Percentiles rank a stretch among this genome's conserved stretches.
Evolutionary conservation across 106 monocot genomes (phyloP).

Genomic region (Hemerocallis citrina): DNA sequence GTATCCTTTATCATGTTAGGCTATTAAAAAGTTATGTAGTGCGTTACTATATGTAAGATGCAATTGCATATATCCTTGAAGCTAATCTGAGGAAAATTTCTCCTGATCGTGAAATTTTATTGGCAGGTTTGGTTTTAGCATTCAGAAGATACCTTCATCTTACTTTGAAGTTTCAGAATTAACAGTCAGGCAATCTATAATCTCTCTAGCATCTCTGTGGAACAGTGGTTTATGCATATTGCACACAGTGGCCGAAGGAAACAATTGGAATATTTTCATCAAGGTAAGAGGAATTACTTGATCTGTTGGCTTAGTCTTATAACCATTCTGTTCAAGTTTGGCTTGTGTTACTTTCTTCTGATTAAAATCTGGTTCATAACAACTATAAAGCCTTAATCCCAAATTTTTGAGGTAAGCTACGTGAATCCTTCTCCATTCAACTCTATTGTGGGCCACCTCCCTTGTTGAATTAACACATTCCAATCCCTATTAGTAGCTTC

Average conservation of each 20-base stretch:
- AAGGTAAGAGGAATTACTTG: conserved; percentile 37
- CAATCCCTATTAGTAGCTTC: too few species aligned
- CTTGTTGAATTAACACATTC: too few species aligned
- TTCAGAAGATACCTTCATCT: conserved; percentile 50
- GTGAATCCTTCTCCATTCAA: too few species aligned
- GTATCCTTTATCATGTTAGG: too few species aligned
- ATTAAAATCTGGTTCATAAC: not conserved
- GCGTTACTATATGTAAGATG: not conserved
- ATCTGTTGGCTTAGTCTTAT: not conserved
- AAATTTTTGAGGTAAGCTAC: too few species aligned
- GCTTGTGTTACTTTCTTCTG: not conserved
- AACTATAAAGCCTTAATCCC: too few species aligned
- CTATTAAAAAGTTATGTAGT: not conserved
- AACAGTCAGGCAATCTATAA: conserved; percentile 19
- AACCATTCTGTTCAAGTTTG: not conserved
- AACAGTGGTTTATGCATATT: conserved; percentile 42
- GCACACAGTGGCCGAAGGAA: conserved; percentile 35
- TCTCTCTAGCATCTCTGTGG: conserved; percentile 48
- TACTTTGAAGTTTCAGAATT: conserved; percentile 60
- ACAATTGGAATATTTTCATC: conserved; percentile 43
- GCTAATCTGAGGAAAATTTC: not conserved
- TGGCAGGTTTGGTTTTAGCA: conserved; percentile 51
- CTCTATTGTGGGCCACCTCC: too few species aligned
- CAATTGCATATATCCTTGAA: not conserved
- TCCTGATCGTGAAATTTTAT: not conserved